These are phyloP conservation scores for Pouteria campechiana DNA, from an alignment of 179 eudicot species.

Conservation along the genomic window DNA sequence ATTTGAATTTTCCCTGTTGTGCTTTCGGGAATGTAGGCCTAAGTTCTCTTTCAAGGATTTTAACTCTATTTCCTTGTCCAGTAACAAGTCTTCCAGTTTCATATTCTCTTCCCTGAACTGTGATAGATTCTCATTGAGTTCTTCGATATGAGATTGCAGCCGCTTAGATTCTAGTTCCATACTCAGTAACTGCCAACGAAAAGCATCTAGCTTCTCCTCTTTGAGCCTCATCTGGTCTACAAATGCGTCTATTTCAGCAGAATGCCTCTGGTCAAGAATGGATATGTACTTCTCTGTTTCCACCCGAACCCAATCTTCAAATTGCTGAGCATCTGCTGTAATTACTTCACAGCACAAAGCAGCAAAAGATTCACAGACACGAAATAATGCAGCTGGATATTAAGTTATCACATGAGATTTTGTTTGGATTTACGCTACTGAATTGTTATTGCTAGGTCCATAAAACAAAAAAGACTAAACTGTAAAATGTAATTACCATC, in stretches of 20 bases:
- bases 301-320: slow-evolving; percentile 53
- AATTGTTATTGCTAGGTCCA: too few relatives aligned
- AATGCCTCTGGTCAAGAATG: slow-evolving; percentile 54
- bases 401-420: too few relatives aligned
- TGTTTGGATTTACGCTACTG: too few relatives aligned
- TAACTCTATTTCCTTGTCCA: slow-evolving; percentile 54
- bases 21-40: slow-evolving; percentile 19
- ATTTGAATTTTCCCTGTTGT: slow-evolving; percentile 15
- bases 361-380: too few relatives aligned
- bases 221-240: slow-evolving; percentile 61
- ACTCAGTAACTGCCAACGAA: slow-evolving; percentile 53
- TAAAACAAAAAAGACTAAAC: too few relatives aligned
- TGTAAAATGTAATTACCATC: too few relatives aligned
- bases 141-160: slow-evolving; percentile 51
- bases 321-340: slow-evolving; percentile 32
- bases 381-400: background rate
- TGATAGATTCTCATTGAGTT: slow-evolving; percentile 40
- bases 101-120: slow-evolving; percentile 49
- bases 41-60: slow-evolving; percentile 42
- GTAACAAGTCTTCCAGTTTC: slow-evolving; percentile 35
- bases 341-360: slow-evolving; percentile 13
- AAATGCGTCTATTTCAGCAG: slow-evolving; percentile 60
- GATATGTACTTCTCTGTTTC: slow-evolving; percentile 47
- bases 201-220: slow-evolving; percentile 74
- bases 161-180: slow-evolving; percentile 62